phyloP scores from a whole-genome alignment of 108 stramenopile species.

The Nitzschia palea region DNA sequence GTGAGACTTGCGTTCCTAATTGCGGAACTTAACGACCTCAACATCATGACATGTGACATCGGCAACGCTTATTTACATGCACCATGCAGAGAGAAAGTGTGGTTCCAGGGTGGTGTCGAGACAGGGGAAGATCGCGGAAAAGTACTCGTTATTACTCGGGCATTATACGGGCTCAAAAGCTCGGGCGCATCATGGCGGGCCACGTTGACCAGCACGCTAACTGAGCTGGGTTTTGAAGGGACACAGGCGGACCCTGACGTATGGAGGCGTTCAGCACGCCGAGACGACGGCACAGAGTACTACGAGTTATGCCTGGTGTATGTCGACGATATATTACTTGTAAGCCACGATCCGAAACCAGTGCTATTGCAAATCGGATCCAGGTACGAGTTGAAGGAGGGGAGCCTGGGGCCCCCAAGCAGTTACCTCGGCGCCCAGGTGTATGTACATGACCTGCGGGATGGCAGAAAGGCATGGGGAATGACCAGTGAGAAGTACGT shows the following conservation, averaged over 20 bases:
- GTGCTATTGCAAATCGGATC: background rate
- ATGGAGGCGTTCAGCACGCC: background rate
- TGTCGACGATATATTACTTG: background rate
- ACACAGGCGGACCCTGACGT: background rate
- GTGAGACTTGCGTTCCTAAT: slow-evolving; percentile 36
- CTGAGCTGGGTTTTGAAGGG: background rate
- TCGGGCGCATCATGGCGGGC: background rate
- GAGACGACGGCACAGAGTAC: slow-evolving; percentile 3
- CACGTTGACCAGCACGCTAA: background rate
- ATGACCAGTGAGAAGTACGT: background rate
- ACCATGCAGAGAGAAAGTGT: slow-evolving; percentile 30
- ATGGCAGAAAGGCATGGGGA: background rate
- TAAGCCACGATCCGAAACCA: background rate
- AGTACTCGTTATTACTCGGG: slow-evolving; percentile 21
- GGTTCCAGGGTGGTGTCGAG: slow-evolving; percentile 16
- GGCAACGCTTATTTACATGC: slow-evolving; percentile 42
- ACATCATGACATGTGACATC: slow-evolving; percentile 31
- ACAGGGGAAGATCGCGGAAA: slow-evolving; percentile 27
- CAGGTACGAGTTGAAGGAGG: background rate
- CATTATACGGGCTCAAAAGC: slow-evolving; percentile 41
- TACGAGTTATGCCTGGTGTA: background rate
- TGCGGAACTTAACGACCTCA: slow-evolving; percentile 35
- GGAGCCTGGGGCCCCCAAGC: background rate
- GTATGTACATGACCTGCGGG: background rate
- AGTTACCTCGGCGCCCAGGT: background rate